These are phyloP conservation scores for Boletus vermiculosoides DNA, from an alignment of 768 basidiomycete species.

Conservation along the genomic window DNA sequence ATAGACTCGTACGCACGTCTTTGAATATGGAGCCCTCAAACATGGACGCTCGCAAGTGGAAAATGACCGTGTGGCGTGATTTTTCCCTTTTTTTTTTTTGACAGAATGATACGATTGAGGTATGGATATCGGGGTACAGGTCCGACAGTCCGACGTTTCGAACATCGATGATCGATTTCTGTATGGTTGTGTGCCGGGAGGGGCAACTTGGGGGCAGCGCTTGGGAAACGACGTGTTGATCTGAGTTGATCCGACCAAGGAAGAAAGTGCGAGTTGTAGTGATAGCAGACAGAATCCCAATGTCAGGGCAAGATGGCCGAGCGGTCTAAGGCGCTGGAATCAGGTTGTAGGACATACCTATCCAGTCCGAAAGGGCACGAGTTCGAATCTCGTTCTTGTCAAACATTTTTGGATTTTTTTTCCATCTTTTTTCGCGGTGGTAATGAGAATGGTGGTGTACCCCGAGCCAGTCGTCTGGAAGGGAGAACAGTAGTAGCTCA, in stretches of 20 bases:
- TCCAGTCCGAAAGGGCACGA: constrained; percentile 34
- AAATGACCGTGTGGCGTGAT: neutral
- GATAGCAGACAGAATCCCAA: neutral
- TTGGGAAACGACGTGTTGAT: neutral
- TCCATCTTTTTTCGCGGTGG: neutral
- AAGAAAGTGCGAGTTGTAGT: neutral
- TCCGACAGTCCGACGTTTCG: neutral
- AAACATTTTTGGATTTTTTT: constrained; percentile 14
- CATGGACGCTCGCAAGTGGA: neutral
- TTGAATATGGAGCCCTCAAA: neutral
- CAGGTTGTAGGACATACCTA: constrained; percentile 30
- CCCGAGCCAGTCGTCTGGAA: neutral
- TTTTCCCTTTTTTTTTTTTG: neutral
- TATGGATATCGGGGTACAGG: neutral
- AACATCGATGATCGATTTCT: neutral
- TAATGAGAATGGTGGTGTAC: too few species aligned
- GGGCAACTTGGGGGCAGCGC: too few species aligned
- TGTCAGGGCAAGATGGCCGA: constrained; percentile 47
- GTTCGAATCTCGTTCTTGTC: constrained; percentile 40
- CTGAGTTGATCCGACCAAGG: too few species aligned
- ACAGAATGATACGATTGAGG: neutral
- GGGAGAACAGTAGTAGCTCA: neutral
- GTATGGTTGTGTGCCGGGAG: neutral
- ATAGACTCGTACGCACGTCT: neutral
- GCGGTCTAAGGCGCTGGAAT: constrained; percentile 62